Base-by-base conservation (phyloP, 2,329 filamentous ascomycete genomes). In the Fusarium hainanense region DNA sequence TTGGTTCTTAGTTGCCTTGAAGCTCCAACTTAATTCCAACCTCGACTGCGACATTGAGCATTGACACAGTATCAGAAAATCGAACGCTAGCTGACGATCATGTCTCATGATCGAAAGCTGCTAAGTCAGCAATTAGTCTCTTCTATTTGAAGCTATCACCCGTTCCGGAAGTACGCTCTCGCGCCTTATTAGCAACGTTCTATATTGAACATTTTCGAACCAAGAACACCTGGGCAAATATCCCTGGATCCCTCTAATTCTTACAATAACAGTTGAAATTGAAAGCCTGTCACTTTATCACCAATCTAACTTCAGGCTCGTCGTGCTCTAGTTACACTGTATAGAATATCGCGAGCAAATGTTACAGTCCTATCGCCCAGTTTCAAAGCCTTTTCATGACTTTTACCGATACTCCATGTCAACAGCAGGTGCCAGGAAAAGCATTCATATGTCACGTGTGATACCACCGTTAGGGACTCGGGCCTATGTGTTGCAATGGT, bases 21-120 rank as follows among this genome's bases (percentile, higher is more conserved):
- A 16, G 23, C 30, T 37, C 25, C 18, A 56, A 50, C 43, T 56
- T 56, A 49, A 49, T 50, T 47, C 48, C 23, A 50, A 50, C 54
- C 16, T 50, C 43, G 54, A 40, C 11, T 37, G 11, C 23, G 54
- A 40, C 11, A 18, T 20, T 9, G 13, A 28, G 10, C 6, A 7
- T 27, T 41, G 25, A 11, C 20, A 16, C 12, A 27, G 49, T 51
- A 20, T 21, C 18, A 37, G 14, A 5, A 20, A 11, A 28, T 28
- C 49, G 49, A n/a, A 20, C 49, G 7, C 23, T 51, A 51, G 34
- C 14, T 7, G 10, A 16, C 2, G 23, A 25, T 18, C 6, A 13
- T 25, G 28, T n/a, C 16, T 25, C 16, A 10, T n/a, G 32, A 18
- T 50, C 20, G 18, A 34, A 34, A 34, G 30, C 9, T 50, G 18